Conservation (phyloP, 371 early-diverging fungal genomes). For the Rhizopus arrhizus region DNA sequence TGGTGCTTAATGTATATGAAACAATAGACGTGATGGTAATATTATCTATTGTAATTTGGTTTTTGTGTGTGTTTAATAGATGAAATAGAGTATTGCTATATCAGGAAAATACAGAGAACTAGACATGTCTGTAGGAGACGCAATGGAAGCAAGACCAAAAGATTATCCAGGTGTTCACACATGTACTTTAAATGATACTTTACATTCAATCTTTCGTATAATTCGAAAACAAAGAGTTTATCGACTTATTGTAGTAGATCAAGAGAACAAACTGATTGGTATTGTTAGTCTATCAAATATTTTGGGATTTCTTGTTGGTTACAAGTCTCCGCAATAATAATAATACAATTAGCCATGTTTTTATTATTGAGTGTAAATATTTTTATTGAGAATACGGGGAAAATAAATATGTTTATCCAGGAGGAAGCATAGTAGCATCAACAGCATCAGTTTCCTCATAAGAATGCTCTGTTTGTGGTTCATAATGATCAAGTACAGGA, state of each 20-base stretch:
- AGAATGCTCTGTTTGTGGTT: slow-evolving; percentile 58
- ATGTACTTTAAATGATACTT: slow-evolving; percentile 83
- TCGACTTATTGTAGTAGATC: slow-evolving; percentile 88
- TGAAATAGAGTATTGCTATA: slow-evolving; percentile 49
- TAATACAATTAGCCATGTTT: not conserved
- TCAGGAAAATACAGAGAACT: slow-evolving; percentile 63
- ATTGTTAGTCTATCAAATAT: slow-evolving; percentile 90
- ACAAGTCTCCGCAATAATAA: slow-evolving; percentile 18
- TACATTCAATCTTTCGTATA: slow-evolving; percentile 83
- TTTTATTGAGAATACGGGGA: not conserved
- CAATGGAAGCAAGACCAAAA: slow-evolving; percentile 79
- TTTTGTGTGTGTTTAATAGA: not conserved
- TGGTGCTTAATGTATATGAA: slow-evolving; percentile 91
- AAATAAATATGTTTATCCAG: slow-evolving; percentile 66
- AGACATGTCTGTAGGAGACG: slow-evolving; percentile 84
- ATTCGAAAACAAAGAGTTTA: slow-evolving; percentile 84
- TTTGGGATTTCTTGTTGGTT: slow-evolving; percentile 67
- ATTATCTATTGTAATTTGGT: not conserved
- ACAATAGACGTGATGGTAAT: slow-evolving; percentile 91
- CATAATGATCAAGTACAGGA: slow-evolving; percentile 73
- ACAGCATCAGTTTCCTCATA: slow-evolving; percentile 62
- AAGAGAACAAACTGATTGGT: slow-evolving; percentile 78
- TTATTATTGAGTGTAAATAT: not conserved
- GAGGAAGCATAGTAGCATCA: slow-evolving; percentile 90
- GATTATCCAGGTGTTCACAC: slow-evolving; percentile 95